These are phyloP conservation scores for Gymnopilus junonius DNA, from an alignment of 768 basidiomycete species.

Conservation along the genomic window DNA sequence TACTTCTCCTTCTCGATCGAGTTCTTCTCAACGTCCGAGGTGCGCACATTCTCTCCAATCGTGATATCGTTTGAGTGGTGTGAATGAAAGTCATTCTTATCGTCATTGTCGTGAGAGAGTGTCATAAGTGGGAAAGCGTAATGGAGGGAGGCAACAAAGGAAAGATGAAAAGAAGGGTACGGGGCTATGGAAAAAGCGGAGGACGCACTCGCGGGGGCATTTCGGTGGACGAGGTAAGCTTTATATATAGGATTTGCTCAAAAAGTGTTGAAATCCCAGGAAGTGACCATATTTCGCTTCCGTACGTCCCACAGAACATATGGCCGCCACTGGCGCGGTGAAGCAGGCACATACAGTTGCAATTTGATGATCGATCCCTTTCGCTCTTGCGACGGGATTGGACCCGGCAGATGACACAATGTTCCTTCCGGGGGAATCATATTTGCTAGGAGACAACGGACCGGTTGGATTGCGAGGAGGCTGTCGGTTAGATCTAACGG, in stretches of 20 bases:
- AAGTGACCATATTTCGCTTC: not conserved
- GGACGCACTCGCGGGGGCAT: not conserved
- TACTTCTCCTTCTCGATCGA: conserved; percentile 16
- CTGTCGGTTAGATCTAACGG: not conserved
- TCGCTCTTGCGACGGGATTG: conserved; percentile 8
- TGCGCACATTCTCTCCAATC: conserved; percentile 8
- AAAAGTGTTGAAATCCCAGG: not conserved
- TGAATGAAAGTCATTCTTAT: not conserved
- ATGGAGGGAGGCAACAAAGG: too few relatives aligned
- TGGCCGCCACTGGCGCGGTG: conserved; percentile 3
- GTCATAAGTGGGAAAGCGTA: not conserved
- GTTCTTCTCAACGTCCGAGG: not conserved
- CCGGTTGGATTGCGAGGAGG: not conserved
- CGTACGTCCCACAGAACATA: not conserved
- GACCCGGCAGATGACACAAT: conserved; percentile 11
- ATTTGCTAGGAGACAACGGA: too few relatives aligned
- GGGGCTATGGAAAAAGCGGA: not conserved
- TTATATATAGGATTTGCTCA: not conserved
- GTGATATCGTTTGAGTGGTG: conserved; percentile 17
- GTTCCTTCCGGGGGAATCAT: conserved; percentile 4
- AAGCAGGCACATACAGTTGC: not conserved
- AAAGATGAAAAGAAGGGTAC: not conserved
- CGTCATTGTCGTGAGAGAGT: conserved; percentile 3
- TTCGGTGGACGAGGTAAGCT: not conserved
- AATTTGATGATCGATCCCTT: not conserved